Conservation (phyloP, 139 green algal species). For the Chlamydomonas eustigma region DNA sequence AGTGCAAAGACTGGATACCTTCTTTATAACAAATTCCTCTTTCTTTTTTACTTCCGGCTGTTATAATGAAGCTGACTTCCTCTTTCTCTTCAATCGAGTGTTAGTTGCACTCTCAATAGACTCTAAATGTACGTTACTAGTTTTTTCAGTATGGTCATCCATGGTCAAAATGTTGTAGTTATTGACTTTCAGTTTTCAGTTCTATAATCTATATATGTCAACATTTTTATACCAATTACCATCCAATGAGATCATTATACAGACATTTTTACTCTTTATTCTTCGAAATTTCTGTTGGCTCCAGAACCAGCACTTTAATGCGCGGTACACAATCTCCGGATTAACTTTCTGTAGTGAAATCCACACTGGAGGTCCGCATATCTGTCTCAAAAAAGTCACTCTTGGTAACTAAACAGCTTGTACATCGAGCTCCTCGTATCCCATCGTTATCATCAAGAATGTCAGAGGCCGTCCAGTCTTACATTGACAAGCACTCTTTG, state of each 20-base stretch:
- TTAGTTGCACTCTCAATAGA: neutral
- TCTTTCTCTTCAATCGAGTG: neutral
- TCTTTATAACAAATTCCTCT: conserved; percentile 29
- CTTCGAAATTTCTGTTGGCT: too few relatives aligned
- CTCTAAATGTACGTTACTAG: neutral
- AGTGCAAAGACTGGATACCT: too few relatives aligned
- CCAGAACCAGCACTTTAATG: too few relatives aligned
- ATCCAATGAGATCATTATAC: neutral
- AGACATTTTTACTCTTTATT: too few relatives aligned
- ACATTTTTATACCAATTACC: neutral
- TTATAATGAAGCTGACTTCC: conserved; percentile 20
- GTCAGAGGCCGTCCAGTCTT: conserved; percentile 57
- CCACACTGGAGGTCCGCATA: too few relatives aligned
- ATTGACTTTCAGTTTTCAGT: neutral
- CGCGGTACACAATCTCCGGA: too few relatives aligned
- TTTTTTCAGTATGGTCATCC: neutral
- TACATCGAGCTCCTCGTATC: too few relatives aligned
- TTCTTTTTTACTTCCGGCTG: conserved; percentile 19
- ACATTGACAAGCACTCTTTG: conserved; percentile 83
- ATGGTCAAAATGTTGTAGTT: neutral
- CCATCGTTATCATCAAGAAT: too few relatives aligned
- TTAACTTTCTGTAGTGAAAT: too few relatives aligned
- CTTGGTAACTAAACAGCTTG: too few relatives aligned
- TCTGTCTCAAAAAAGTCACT: too few relatives aligned
- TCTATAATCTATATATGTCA: neutral